phyloP scores from a whole-genome alignment of 2,329 filamentous ascomycete species.

The Arthrobotrys conoides region DNA sequence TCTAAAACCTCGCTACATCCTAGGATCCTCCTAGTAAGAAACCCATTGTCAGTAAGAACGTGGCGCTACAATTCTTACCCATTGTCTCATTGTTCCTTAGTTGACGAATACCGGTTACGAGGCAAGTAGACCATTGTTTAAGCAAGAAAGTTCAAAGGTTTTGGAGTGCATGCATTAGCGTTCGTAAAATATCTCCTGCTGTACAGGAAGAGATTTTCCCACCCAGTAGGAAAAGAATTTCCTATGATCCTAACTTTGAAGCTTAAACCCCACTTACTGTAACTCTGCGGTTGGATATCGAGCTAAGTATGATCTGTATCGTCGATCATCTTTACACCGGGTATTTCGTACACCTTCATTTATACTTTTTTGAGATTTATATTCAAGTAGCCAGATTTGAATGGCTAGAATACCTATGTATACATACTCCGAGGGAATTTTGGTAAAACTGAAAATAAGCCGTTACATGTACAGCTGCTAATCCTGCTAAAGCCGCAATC shows the following conservation, averaged over 20 bases:
- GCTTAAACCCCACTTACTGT: conserved; percentile 8
- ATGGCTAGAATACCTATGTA: conserved; percentile 4
- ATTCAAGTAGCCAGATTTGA: not conserved
- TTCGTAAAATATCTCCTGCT: conserved; percentile 7
- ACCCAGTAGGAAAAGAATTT: not conserved
- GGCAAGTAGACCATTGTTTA: conserved; percentile 1
- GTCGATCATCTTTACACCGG: conserved; percentile 27
- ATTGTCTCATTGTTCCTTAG: conserved; percentile 13
- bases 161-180: conserved; percentile 38
- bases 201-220: conserved; percentile 8
- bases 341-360: conserved; percentile 12
- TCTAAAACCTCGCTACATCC: conserved; percentile 14
- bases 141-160: not conserved
- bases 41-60: conserved; percentile 16
- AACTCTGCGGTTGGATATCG: conserved; percentile 26
- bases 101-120: conserved; percentile 20
- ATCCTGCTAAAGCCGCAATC: conserved; percentile 34
- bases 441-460: conserved; percentile 20
- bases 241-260: not conserved
- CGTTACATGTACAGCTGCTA: conserved; percentile 13
- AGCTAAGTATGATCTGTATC: conserved; percentile 19
- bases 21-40: conserved; percentile 4
- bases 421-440: conserved; percentile 2
- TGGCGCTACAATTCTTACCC: conserved; percentile 20
- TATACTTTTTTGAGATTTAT: conserved; percentile 14